Percentiles rank a stretch among this genome's conserved stretches.
Evolutionary conservation across 805 yeast species (phyloP).

Genomic region (Soucietia sequanensis): DNA sequence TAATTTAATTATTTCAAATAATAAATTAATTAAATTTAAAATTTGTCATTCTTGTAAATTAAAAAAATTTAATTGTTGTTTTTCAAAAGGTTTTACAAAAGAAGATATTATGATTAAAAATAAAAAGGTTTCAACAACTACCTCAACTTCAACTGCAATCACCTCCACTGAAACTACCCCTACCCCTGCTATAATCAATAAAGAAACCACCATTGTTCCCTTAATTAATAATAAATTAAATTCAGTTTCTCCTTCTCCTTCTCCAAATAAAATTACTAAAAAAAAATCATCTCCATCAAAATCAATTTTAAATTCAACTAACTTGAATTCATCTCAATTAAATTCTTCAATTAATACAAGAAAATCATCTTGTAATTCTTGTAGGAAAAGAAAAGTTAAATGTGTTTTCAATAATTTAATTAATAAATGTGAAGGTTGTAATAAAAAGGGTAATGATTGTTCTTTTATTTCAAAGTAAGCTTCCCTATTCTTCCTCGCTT

Average conservation of each 20-base stretch:
- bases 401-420: conserved; percentile 32
- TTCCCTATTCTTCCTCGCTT: too few species aligned
- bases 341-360: conserved; percentile 14
- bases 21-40: conserved; percentile 47
- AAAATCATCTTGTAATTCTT: conserved; percentile 38
- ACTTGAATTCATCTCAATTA: conserved; percentile 1
- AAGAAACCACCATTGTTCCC: conserved; percentile 3
- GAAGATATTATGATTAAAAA: conserved; percentile 49
- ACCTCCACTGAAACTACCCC: not conserved
- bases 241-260: conserved; percentile 6
- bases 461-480: too few species aligned
- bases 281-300: conserved; percentile 1
- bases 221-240: conserved; percentile 4
- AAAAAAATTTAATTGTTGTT: conserved; percentile 47
- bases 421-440: conserved; percentile 40
- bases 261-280: conserved; percentile 9
- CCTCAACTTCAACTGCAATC: not conserved
- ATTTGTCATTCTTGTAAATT: conserved; percentile 56
- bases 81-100: conserved; percentile 66
- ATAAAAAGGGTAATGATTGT: conserved; percentile 36
- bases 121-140: conserved; percentile 16
- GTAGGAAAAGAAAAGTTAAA: conserved; percentile 44
- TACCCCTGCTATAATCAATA: conserved; percentile 9
- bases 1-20: conserved; percentile 17
- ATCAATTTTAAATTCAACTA: conserved; percentile 2